These are phyloP conservation scores for Fragaria ananassa DNA, from an alignment of 306 rosid genomes.

Conservation along the genomic window DNA sequence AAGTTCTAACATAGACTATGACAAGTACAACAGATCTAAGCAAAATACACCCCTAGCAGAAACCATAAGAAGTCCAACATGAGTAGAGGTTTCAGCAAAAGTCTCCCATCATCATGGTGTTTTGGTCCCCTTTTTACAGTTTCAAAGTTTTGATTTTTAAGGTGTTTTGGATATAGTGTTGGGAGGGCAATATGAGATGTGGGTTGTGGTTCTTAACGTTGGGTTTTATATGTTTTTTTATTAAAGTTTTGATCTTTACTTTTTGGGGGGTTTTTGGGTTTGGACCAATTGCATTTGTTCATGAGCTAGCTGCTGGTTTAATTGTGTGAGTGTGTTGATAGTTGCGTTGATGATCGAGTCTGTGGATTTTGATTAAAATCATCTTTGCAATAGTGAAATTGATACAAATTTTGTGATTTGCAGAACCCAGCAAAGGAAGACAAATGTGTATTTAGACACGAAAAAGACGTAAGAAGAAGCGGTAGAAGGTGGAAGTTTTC, in stretches of 20 bases:
- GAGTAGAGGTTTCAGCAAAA: too few relatives aligned
- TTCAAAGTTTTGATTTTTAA: constrained; percentile 24
- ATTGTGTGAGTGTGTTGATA: constrained; percentile 10
- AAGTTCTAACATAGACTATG: too few relatives aligned
- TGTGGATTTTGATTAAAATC: neutral
- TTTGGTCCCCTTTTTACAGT: neutral
- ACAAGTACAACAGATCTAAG: too few relatives aligned
- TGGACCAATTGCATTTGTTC: constrained; percentile 22
- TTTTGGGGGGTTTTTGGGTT: constrained; percentile 13
- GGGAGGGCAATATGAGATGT: constrained; percentile 33
- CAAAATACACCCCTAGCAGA: too few relatives aligned
- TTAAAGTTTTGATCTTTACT: constrained; percentile 14
- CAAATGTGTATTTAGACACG: too few relatives aligned
- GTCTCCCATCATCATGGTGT: too few relatives aligned
- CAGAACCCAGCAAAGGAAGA: too few relatives aligned
- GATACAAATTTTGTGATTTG: neutral
- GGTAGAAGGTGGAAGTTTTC: too few relatives aligned
- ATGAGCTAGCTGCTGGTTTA: neutral
- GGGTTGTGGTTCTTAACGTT: constrained; percentile 3
- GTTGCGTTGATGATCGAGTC: constrained; percentile 15
- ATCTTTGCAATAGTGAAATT: neutral
- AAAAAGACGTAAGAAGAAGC: too few relatives aligned
- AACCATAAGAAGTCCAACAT: too few relatives aligned
- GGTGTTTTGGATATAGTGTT: constrained; percentile 21
- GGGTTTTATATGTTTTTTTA: constrained; percentile 9